Conservation (phyloP, 176 grass and related monocot species). For the Paspalum vaginatum region DNA sequence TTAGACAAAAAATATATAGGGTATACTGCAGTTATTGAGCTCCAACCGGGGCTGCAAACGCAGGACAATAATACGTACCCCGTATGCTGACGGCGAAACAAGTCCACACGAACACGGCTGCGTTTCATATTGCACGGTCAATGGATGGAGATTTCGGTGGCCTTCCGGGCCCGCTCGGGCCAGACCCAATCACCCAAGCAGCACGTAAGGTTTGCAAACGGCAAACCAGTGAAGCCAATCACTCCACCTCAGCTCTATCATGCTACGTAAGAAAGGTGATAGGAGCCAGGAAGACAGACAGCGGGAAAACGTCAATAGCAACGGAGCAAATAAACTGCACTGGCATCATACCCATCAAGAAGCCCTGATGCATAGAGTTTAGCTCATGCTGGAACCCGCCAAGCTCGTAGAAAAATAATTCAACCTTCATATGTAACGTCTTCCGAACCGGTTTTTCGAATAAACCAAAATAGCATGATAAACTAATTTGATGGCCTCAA, state of each 20-base stretch:
- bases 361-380: neutral
- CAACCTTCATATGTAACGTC: too few species aligned
- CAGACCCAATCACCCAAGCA: neutral
- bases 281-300: neutral
- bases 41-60: too few species aligned
- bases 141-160: neutral
- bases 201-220: neutral
- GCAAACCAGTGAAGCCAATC: neutral
- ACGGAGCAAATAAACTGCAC: neutral
- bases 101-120: neutral
- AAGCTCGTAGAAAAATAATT: neutral
- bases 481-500: neutral
- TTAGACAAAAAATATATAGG: too few species aligned
- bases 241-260: slow-evolving; percentile 9
- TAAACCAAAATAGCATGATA: neutral
- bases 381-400: neutral
- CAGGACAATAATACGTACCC: neutral
- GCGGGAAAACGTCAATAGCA: neutral
- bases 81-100: neutral
- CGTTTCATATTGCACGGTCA: neutral
- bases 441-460: neutral
- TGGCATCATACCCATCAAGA: slow-evolving; percentile 16
- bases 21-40: too few species aligned
- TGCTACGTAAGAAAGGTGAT: slow-evolving; percentile 21
- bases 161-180: neutral